Evolutionary conservation across 2,329 filamentous ascomycete species (phyloP), one percentile per base, ranked within the genome.

Genomic region (Monosporascus sp.): DNA sequence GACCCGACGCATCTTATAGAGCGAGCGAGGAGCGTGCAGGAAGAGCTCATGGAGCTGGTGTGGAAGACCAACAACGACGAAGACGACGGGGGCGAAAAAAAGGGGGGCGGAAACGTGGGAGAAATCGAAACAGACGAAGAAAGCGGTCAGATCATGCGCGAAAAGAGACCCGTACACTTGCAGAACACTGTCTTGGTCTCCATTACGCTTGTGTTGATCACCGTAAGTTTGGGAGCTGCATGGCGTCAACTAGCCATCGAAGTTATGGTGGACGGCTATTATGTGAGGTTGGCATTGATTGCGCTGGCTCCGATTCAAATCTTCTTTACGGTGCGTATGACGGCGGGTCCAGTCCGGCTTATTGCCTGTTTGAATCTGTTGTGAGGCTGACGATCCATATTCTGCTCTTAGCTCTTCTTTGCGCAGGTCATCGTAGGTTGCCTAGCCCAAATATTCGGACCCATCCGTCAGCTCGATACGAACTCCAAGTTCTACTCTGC

Each of bases 401-500:
- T 14, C 9, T 24, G 22, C 19, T 43, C 41, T 44, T 31, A 46
- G 43, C 78, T 92, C 62, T 90, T 93, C 75, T 91, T 93, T 66
- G 85, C 79, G 22, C 87, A 91, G 69, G 88, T 91, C 64, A 87
- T 92, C 54, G 75, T 91, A 50, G 87, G 88, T 56, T 90, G 86
- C 65, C 69, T 91, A 63, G 84, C 86, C 2, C 88, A 92, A 68
- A 83, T 88, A 59, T 82, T 92, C 54, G 90, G 90, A 5, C 88
- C 90, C 1, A 82, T 91, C 53, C 80, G 81, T 48, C 87, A 92
- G 66, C 78, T 93, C 68, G 82, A 78, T 34, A 73, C 80, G 63
- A 94, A 94, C 77, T 91, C 88, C 64, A 89, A 88, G 69, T 93
- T 86, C 74, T 94, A 88, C 73, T 93, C 90, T 0, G 90, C 87